Evolutionary conservation across 768 basidiomycete species (phyloP), one percentile per base, ranked within the genome.

Genomic region (Mycena olivaceomarginata): DNA sequence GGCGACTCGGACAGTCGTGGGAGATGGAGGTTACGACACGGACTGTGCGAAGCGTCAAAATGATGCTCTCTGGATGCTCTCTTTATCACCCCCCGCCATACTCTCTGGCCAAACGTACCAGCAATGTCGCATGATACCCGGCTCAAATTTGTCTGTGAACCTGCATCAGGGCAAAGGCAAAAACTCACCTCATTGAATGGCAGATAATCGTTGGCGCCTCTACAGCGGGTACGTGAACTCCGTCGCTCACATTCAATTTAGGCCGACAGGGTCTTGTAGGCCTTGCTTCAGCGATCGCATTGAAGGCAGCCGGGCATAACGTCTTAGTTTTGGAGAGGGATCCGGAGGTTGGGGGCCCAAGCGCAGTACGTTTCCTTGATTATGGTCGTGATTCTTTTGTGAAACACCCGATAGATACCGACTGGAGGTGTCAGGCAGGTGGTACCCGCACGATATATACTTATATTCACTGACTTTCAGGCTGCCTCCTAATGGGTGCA

Each of bases 201-300:
- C 67, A 78, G 77, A 78, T 78, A 22, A 62, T 78, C 20, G 69
- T 70, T 10, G 77, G 77, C 18, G 77, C 77, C 16, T 78, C 77
- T 22, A 51, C 51, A 25, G 77, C 72, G 4, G 77, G 77, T 78
- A n/a, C n/a, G 65, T 46, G 18, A 9, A 22, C 15, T 12, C 15
- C 7, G 7, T 18, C 7, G 16, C 45, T 37, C 10, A 16, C 8
- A 39, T 45, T 22, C 5, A 1, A 6, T 31, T 2, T n/a, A 13
- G 22, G 31, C 13, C 31, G 31, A 31, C 31, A 31, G 31, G 31
- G 31, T 31, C 31, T 31, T 31, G 31, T 63, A 77, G 77, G 77
- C 48, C 68, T 77, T 3, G 63, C 72, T 20, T 68, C 77, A 6
- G 72, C 77, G 5, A 77, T 77, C 46, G 77, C 72, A 11, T 22